Evolutionary conservation across 2,329 filamentous ascomycete species (phyloP).

Genomic region (Simplicillium sp.): DNA sequence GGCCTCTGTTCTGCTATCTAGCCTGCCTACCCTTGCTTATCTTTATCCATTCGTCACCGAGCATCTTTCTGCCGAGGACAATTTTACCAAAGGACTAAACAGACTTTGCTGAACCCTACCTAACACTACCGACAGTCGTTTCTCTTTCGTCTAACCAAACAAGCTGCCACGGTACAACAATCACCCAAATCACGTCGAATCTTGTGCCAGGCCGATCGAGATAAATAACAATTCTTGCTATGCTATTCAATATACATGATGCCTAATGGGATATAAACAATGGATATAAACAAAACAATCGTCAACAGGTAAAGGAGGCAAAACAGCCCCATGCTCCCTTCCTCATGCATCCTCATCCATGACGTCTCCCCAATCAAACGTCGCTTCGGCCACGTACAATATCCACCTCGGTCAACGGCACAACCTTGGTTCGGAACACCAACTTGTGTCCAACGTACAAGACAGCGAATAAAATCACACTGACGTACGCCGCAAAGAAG

Average conservation of each 20-base stretch:
- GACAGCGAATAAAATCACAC: slow-evolving; percentile 52
- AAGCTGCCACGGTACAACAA: no score
- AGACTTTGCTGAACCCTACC: no score
- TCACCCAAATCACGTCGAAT: no score
- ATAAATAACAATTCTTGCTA: neutral
- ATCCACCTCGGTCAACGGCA: slow-evolving; percentile 26
- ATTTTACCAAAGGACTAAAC: no score
- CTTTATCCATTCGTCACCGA: no score
- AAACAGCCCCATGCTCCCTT: neutral
- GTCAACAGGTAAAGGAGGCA: neutral
- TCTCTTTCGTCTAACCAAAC: no score
- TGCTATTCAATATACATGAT: no score
- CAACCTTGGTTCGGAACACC: slow-evolving; percentile 26
- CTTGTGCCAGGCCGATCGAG: neutral
- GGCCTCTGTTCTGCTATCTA: no score
- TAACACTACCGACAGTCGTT: no score
- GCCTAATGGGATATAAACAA: neutral
- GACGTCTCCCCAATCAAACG: neutral
- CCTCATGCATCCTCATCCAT: neutral
- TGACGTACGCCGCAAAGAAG: slow-evolving; percentile 58
- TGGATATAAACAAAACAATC: neutral
- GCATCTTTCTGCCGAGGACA: no score
- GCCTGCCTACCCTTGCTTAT: no score
- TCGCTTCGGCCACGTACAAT: slow-evolving; percentile 15
- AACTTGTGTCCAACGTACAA: slow-evolving; percentile 54